Conservation (phyloP, 352 stramenopile genomes). For the Plasmopara viticola region DNA sequence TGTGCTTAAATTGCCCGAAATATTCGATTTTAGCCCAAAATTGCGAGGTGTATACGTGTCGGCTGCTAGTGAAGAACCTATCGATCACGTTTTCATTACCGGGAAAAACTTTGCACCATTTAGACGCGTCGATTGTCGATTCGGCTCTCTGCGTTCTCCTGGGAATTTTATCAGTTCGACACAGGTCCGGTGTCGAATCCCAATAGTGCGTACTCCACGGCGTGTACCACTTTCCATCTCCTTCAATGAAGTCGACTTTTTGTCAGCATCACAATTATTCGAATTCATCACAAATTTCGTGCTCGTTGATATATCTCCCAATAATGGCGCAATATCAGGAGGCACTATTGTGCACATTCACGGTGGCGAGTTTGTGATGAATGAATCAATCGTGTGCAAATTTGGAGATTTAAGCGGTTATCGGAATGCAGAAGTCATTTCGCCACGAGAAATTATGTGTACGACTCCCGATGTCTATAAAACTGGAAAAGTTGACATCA, state of each 20-base stretch:
- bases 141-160: slow-evolving; percentile 16
- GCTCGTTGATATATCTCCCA: slow-evolving; percentile 33
- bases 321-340: slow-evolving; percentile 42
- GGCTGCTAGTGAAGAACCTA: not conserved
- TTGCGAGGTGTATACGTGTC: slow-evolving; percentile 10
- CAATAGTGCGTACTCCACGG: slow-evolving; percentile 16
- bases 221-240: slow-evolving; percentile 35
- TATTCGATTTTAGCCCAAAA: slow-evolving; percentile 27
- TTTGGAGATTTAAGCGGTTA: slow-evolving; percentile 30
- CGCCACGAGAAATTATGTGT: slow-evolving; percentile 37
- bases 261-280: slow-evolving; percentile 22
- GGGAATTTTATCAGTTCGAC: slow-evolving; percentile 34
- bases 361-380: slow-evolving; percentile 39
- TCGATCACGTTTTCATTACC: slow-evolving; percentile 16
- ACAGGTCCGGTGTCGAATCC: slow-evolving; percentile 38
- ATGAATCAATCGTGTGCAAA: slow-evolving; percentile 39
- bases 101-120: slow-evolving; percentile 48
- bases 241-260: slow-evolving; percentile 64
- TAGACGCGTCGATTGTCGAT: slow-evolving; percentile 31
- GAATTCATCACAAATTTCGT: slow-evolving; percentile 32
- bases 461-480: slow-evolving; percentile 19
- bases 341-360: slow-evolving; percentile 56
- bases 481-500: slow-evolving; percentile 23
- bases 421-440: slow-evolving; percentile 30
- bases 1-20: slow-evolving; percentile 22